phyloP scores from a whole-genome alignment of 768 basidiomycete genomes.

The Zangia roseola region DNA sequence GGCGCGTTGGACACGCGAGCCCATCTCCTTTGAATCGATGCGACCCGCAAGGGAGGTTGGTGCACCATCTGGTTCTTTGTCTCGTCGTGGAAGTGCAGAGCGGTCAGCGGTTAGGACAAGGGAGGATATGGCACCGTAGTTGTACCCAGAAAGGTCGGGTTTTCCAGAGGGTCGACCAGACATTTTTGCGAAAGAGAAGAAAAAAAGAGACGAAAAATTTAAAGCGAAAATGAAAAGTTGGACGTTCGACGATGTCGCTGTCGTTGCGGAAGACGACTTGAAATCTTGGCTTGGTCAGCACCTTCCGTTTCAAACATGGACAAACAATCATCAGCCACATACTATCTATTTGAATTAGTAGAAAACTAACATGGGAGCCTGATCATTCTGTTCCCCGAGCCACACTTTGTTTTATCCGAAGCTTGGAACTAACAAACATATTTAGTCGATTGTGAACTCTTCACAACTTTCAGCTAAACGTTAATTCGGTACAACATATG shows the following conservation, averaged over 20 bases:
- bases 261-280: slow-evolving; percentile 9
- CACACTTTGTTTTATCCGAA: no score
- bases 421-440: no score
- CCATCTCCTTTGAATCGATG: slow-evolving; percentile 91
- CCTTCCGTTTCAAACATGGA: slow-evolving; percentile 18
- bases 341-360: no score
- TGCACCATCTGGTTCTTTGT: slow-evolving; percentile 96
- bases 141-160: slow-evolving; percentile 87
- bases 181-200: slow-evolving; percentile 27
- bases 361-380: no score
- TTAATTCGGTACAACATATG: no score
- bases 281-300: slow-evolving; percentile 12
- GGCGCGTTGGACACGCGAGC: slow-evolving; percentile 80
- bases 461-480: no score
- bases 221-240: background rate
- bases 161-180: slow-evolving; percentile 46
- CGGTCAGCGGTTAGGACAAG: slow-evolving; percentile 92
- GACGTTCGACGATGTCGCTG: slow-evolving; percentile 9
- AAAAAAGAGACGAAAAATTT: background rate
- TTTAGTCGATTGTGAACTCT: no score
- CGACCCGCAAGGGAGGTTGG: slow-evolving; percentile 90
- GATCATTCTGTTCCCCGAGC: no score
- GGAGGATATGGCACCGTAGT: slow-evolving; percentile 94
- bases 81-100: slow-evolving; percentile 75
- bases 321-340: slow-evolving; percentile 13